phyloP scores from a whole-genome alignment of 257 asterid genomes.

The Ilex asprella region DNA sequence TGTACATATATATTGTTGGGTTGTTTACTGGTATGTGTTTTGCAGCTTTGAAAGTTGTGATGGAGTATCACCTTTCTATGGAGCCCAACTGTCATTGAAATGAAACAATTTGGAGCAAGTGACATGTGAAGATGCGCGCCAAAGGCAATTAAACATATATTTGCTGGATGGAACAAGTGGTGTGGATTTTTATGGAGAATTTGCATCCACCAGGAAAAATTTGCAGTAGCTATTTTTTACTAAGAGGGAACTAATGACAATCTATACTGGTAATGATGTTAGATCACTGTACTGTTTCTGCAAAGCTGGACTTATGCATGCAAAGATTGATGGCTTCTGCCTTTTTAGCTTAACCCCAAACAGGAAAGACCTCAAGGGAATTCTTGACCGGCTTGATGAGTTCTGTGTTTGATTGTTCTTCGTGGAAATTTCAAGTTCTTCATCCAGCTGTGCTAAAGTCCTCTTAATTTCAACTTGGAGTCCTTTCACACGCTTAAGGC shows the following conservation, averaged over 20 bases:
- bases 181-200: too few relatives aligned
- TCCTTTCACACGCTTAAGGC: conserved; percentile 16
- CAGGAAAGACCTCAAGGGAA: conserved; percentile 46
- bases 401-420: conserved; percentile 12
- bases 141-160: too few relatives aligned
- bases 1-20: too few relatives aligned
- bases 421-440: conserved; percentile 25
- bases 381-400: conserved; percentile 15
- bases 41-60: too few relatives aligned
- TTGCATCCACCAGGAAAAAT: too few relatives aligned
- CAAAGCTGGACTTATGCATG: conserved; percentile 38
- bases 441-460: conserved; percentile 28
- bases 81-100: too few relatives aligned
- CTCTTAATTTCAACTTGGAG: conserved; percentile 29
- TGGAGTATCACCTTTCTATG: too few relatives aligned
- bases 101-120: too few relatives aligned
- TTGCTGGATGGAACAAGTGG: too few relatives aligned
- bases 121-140: too few relatives aligned
- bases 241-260: conserved; percentile 2
- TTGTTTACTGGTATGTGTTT: too few relatives aligned
- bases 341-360: conserved; percentile 45
- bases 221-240: too few relatives aligned
- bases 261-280: conserved; percentile 14
- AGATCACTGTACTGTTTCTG: conserved; percentile 37
- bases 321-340: conserved; percentile 34